Conservation (phyloP, 2,329 filamentous ascomycete genomes). For the Fusarium incarnatum region DNA sequence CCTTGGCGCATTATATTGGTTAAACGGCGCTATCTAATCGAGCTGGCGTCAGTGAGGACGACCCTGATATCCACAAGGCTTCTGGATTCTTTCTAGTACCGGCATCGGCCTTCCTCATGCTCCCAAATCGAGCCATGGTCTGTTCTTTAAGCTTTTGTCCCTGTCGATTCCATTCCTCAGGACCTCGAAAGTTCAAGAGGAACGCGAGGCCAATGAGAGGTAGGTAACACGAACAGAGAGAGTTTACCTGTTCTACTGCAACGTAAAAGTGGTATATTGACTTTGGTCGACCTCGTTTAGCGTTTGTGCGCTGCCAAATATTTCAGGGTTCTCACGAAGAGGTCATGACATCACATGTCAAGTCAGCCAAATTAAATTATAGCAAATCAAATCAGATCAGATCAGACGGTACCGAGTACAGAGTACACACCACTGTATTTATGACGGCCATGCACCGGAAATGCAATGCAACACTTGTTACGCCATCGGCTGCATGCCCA, state of each 20-base stretch:
- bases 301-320: background rate
- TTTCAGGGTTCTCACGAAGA: slow-evolving; percentile 10
- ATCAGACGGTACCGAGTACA: slow-evolving; percentile 2
- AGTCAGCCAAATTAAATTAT: background rate
- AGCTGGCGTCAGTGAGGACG: slow-evolving; percentile 14
- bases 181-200: background rate
- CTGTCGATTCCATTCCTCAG: slow-evolving; percentile 37
- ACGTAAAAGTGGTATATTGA: background rate
- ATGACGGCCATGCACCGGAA: slow-evolving; percentile 22
- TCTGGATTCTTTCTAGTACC: slow-evolving; percentile 35
- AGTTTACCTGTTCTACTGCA: background rate
- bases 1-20: slow-evolving; percentile 18
- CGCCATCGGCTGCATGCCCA: slow-evolving; percentile 8
- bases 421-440: slow-evolving; percentile 9
- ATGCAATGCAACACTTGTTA: slow-evolving; percentile 34
- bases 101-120: slow-evolving; percentile 15
- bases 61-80: slow-evolving; percentile 29
- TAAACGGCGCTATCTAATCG: slow-evolving; percentile 31
- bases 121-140: slow-evolving; percentile 22
- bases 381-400: slow-evolving; percentile 10
- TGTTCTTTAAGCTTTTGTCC: slow-evolving; percentile 15
- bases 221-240: background rate
- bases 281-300: background rate
- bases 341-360: slow-evolving; percentile 16
- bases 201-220: slow-evolving; percentile 1